Percentiles rank a stretch among this genome's conserved stretches.
Evolutionary conservation across 208 protist species (phyloP).

Genomic region (Lotmaria passim): DNA sequence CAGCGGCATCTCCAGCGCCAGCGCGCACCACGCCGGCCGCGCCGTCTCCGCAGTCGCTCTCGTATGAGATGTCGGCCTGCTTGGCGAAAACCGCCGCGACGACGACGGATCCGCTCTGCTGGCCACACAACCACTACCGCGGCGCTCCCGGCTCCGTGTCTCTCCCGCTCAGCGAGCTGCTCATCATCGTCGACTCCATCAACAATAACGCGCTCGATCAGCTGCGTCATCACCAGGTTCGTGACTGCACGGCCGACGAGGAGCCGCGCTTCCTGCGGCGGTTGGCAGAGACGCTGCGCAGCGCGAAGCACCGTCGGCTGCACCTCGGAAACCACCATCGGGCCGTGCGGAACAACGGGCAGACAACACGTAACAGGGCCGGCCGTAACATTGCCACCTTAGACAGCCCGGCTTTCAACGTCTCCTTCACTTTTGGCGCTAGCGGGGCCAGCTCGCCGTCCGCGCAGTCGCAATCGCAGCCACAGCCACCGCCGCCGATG

Average conservation of each 20-base stretch:
- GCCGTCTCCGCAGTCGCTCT: background rate
- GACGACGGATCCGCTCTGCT: background rate
- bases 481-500: slow-evolving; percentile 43
- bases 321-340: slow-evolving; percentile 71
- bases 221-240: slow-evolving; percentile 35
- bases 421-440: slow-evolving; percentile 1
- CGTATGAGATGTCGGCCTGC: background rate
- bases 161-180: slow-evolving; percentile 53
- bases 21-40: background rate
- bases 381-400: slow-evolving; percentile 5
- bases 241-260: slow-evolving; percentile 52
- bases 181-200: slow-evolving; percentile 69
- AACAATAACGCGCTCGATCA: slow-evolving; percentile 58
- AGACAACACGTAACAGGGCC: slow-evolving; percentile 48
- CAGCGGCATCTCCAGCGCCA: background rate
- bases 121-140: slow-evolving; percentile 21
- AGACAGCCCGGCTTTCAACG: slow-evolving; percentile 10
- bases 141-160: slow-evolving; percentile 14
- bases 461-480: slow-evolving; percentile 7
- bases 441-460: slow-evolving; percentile 7
- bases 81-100: background rate
- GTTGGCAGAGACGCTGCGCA: slow-evolving; percentile 64
- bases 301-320: slow-evolving; percentile 63
- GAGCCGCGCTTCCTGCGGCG: slow-evolving; percentile 54
- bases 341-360: slow-evolving; percentile 67